A percentile compares a stretch with the other conserved stretches of the same genome.
Evolutionary conservation across 1,284 basidiomycete genomes (phyloP).

Genomic region (Fomitopsis pinicola): DNA sequence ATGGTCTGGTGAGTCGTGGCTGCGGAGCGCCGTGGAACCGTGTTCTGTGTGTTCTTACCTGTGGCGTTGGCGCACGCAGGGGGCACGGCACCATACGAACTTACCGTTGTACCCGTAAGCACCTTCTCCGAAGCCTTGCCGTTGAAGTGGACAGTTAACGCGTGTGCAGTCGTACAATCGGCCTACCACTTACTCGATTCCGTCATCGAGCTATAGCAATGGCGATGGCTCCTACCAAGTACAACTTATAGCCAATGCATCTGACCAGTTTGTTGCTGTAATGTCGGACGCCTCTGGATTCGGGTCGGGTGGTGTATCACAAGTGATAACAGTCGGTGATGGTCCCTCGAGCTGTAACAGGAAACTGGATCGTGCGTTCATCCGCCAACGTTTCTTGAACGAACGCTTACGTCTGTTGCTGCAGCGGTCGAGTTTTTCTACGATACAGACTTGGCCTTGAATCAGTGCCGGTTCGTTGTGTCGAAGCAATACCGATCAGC

Average conservation of each 20-base stretch:
- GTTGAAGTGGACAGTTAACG: not conserved
- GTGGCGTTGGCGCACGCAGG: conserved; percentile 33
- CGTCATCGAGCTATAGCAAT: conserved; percentile 48
- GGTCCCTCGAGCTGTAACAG: conserved; percentile 51
- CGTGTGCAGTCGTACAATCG: conserved; percentile 43
- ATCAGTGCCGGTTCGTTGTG: conserved; percentile 55
- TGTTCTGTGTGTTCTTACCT: not conserved
- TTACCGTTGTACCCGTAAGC: conserved; percentile 53
- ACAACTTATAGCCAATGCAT: conserved; percentile 38
- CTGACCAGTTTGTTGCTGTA: conserved; percentile 45
- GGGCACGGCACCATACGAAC: conserved; percentile 56
- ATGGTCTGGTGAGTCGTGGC: conserved; percentile 53
- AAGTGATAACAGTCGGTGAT: conserved; percentile 44
- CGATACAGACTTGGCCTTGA: conserved; percentile 45
- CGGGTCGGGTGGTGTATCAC: conserved; percentile 56
- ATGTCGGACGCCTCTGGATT: conserved; percentile 74
- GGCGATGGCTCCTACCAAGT: conserved; percentile 50
- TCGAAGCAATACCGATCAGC: not conserved
- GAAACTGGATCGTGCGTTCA: conserved; percentile 33
- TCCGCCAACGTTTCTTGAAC: not conserved
- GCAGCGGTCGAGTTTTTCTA: conserved; percentile 45
- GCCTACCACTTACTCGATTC: conserved; percentile 53
- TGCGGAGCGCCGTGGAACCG: not conserved
- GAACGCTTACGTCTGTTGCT: not conserved
- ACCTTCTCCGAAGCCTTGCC: not conserved